Conservation (phyloP, 108 stramenopile species). For the Seminavis robusta region DNA sequence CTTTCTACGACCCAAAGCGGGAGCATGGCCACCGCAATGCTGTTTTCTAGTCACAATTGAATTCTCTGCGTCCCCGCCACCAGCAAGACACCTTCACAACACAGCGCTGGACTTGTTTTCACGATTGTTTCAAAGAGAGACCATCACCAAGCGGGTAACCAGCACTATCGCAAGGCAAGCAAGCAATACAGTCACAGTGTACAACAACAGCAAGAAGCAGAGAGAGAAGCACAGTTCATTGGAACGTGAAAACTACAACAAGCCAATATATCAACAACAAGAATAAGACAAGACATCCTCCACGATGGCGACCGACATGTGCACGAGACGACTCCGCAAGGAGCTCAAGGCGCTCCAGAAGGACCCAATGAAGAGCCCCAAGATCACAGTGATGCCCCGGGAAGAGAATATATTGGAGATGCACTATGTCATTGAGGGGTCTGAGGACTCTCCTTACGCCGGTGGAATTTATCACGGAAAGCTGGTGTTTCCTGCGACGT, state of each 20-base stretch:
- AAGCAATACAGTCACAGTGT: no score
- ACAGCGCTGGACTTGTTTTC: no score
- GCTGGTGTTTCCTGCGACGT: slow-evolving; percentile 81
- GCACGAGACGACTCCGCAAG: slow-evolving; percentile 72
- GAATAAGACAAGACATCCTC: neutral
- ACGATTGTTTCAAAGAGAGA: no score
- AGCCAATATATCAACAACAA: neutral
- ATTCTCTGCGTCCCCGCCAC: no score
- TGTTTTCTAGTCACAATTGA: no score
- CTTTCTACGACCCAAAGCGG: no score
- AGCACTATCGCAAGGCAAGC: no score
- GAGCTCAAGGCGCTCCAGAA: slow-evolving; percentile 72
- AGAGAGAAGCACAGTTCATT: no score
- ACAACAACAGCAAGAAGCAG: no score
- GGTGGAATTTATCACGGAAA: slow-evolving; percentile 79
- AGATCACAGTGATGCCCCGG: slow-evolving; percentile 66
- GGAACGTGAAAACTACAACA: neutral
- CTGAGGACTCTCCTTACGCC: slow-evolving; percentile 73
- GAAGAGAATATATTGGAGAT: slow-evolving; percentile 87
- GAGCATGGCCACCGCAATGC: no score
- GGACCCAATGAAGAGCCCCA: slow-evolving; percentile 72
- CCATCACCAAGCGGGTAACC: no score
- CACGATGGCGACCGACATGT: slow-evolving; percentile 70
- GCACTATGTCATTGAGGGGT: slow-evolving; percentile 96
- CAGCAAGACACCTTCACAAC: no score